Evolutionary conservation across 306 rosid genomes (phyloP).

Genomic region (Luffa aegyptiaca): DNA sequence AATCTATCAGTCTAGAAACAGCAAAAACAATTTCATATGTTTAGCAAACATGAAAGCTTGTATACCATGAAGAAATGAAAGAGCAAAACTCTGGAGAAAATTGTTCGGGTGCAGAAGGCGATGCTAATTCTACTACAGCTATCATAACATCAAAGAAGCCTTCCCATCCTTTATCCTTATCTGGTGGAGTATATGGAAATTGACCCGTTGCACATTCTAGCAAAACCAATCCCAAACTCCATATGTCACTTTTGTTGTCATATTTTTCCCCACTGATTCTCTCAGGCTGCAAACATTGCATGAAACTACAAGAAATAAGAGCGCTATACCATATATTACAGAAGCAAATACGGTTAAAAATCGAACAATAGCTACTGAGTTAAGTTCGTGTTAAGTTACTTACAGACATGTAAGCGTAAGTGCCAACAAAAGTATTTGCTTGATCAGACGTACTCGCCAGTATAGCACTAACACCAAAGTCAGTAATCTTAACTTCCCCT

Average conservation of each 20-base stretch:
- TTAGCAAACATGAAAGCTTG: background rate
- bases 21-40: background rate
- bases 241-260: slow-evolving; percentile 87
- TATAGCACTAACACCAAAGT: slow-evolving; percentile 96
- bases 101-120: slow-evolving; percentile 73
- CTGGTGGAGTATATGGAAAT: slow-evolving; percentile 80
- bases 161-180: slow-evolving; percentile 56
- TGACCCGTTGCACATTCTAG: slow-evolving; percentile 90
- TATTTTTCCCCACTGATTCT: slow-evolving; percentile 68
- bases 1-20: background rate
- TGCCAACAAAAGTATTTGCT: slow-evolving; percentile 91
- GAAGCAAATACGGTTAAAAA: background rate
- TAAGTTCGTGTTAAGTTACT: slow-evolving; percentile 26
- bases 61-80: slow-evolving; percentile 87
- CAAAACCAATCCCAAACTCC: slow-evolving; percentile 89
- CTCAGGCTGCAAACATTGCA: slow-evolving; percentile 67
- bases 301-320: background rate
- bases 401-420: slow-evolving; percentile 88
- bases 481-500: slow-evolving; percentile 96
- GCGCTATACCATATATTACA: background rate
- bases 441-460: slow-evolving; percentile 84
- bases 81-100: slow-evolving; percentile 84
- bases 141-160: slow-evolving; percentile 73
- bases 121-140: slow-evolving; percentile 60
- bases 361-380: background rate